phyloP scores from a whole-genome alignment of 176 grass and related monocot genomes.

The Secale cereale region DNA sequence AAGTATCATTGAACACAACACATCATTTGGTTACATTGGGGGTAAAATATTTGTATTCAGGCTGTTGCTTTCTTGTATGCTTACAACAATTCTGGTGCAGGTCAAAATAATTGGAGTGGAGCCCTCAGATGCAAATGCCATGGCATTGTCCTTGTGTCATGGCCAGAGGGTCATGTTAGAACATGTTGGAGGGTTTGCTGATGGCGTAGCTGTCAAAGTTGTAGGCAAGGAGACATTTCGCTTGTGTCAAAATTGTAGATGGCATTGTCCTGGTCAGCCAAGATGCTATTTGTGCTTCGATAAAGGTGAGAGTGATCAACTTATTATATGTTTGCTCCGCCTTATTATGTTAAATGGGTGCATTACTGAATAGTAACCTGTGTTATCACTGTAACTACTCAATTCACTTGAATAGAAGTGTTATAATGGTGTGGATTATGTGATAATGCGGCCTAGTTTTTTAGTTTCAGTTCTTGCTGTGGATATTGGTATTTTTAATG shows the following conservation, averaged over 20 bases:
- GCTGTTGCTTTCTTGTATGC: not conserved
- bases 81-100: constrained; percentile 35
- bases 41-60: not conserved
- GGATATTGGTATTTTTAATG: not conserved
- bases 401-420: not conserved
- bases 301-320: constrained; percentile 62
- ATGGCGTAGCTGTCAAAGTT: constrained; percentile 97
- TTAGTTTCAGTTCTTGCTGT: not conserved
- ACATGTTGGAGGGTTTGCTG: constrained; percentile 91
- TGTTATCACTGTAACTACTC: not conserved
- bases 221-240: constrained; percentile 92
- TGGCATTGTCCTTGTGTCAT: constrained; percentile 89
- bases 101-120: constrained; percentile 98
- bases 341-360: not conserved
- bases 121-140: constrained; percentile 96
- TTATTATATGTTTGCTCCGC: not conserved
- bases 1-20: too few species aligned
- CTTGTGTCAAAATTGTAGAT: constrained; percentile 80
- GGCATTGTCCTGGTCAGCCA: constrained; percentile 84
- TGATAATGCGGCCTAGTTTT: not conserved
- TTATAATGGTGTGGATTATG: too few species aligned
- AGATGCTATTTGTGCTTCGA: constrained; percentile 98
- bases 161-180: constrained; percentile 85
- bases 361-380: not conserved
- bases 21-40: not conserved